These are phyloP conservation scores for Macrophomina phaseolina DNA, from an alignment of 2,329 filamentous ascomycete genomes.

Conservation along the genomic window DNA sequence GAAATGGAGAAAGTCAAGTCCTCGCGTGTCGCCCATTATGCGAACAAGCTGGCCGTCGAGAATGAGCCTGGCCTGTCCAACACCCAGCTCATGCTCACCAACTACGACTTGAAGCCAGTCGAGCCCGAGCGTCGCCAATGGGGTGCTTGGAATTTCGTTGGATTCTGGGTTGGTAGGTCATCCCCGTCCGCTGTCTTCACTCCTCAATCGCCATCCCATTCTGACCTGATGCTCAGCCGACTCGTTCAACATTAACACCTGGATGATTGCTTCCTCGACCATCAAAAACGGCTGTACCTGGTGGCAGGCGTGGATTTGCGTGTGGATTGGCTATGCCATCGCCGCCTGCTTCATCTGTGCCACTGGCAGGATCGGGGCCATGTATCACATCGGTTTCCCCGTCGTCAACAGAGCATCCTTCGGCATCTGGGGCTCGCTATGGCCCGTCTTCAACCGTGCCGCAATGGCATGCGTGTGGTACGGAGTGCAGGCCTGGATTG, in stretches of 20 bases:
- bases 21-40: slow-evolving; percentile 46
- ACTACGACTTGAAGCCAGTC: slow-evolving; percentile 80
- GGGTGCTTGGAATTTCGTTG: slow-evolving; percentile 86
- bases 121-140: slow-evolving; percentile 81
- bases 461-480: slow-evolving; percentile 90
- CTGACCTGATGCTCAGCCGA: slow-evolving; percentile 41
- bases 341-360: slow-evolving; percentile 75
- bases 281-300: slow-evolving; percentile 79
- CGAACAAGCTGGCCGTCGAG: slow-evolving; percentile 71
- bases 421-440: slow-evolving; percentile 86
- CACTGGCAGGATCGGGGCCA: slow-evolving; percentile 83
- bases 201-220: not conserved
- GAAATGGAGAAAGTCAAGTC: slow-evolving; percentile 50
- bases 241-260: slow-evolving; percentile 69
- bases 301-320: slow-evolving; percentile 82
- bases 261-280: slow-evolving; percentile 91
- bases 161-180: slow-evolving; percentile 73
- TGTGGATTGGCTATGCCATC: slow-evolving; percentile 84
- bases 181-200: not conserved
- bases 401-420: slow-evolving; percentile 80
- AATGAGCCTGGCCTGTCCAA: slow-evolving; percentile 77
- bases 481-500: slow-evolving; percentile 84
- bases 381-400: slow-evolving; percentile 89
- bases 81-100: slow-evolving; percentile 84
- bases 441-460: slow-evolving; percentile 89